Base-by-base conservation (phyloP, 805 yeast genomes). In the Lipomyces yamadae region DNA sequence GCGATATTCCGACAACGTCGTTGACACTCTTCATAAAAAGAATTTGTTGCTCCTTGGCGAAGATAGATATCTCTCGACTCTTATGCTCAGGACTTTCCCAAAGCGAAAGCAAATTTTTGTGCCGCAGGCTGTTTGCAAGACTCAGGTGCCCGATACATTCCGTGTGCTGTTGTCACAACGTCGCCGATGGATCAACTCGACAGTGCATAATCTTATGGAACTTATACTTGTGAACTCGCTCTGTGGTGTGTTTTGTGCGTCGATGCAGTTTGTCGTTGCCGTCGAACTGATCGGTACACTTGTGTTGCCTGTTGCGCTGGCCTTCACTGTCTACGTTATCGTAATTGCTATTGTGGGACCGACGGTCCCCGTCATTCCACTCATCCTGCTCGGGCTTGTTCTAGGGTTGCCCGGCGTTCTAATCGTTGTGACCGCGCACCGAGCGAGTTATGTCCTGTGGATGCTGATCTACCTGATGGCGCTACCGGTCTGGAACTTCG, bases 111-210 rank as follows among this genome's bases (percentile, higher is more conserved):
- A 91, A 78, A 79, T 92, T 13, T 93, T 93, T 76, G 89, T 93
- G 13, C 88, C 97, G 2, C 92, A 92, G 77, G 98, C 97, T 13
- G 94, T 90, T 5, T 92, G 97, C 80, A 91, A 92, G 76, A 93
- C 98, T 1, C 80, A 91, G 71, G 98, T 88, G 30, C 98, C 98
- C 0, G 90, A 88, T 72, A 83, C 84, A 55, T 91, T 93, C 75
- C 83, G 79, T 65, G 95, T 93, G 63, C 81, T 93, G 69, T 81
- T 93, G 58, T 93, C 97, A 0, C 98, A 93, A 77, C 88, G 98
- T 77, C 91, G 98, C 80, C 89, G 98, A 77, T 93, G 98, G 98
- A 93, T 93, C 72, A 93, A 93, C 78, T 92, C 97, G 2, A 93
- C 98, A 0, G 95, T 93, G 34, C 98, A 93, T 78, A 93, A 93